Base-by-base conservation (phyloP, 2,329 filamentous ascomycete species). In the Hypoxylon sp. region DNA sequence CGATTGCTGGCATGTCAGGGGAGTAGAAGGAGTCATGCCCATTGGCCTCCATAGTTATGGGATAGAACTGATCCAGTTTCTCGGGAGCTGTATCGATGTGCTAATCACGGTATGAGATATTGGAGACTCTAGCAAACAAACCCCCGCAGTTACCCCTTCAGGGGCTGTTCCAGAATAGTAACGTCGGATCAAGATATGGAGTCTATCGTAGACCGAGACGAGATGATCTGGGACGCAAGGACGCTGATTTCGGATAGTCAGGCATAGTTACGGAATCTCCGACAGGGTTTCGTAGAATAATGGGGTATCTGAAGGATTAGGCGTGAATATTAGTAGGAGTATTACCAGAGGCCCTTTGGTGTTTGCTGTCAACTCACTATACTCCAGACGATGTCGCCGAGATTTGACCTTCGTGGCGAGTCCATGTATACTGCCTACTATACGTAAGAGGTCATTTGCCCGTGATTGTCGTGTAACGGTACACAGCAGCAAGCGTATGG, bases 361-460 rank as follows among this genome's bases (percentile, higher is more conserved):
- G 61, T 63, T 59, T 59, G 53, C 53, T 53, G 23, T 53, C 21
- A 17, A 63, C 28, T 53, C 34, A 59, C 48, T 34, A 10, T 30
- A 14, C 34, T 43, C 32, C 11, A 25, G 14, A 5, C 51, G 9
- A 28, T 9, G 21, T 28, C 7, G 45, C 25, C 25, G 25, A 14
- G 36, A 3, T 14, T 30, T 10, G 3, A 2, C 45, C 25, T 30
- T 30, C 25, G 28, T 51, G 50, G 25, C 7, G 21, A 4, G 46
- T 49, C 13, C 13, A 46, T n/a, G n/a, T 38, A 23, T 23, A 23
- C n/a, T n/a, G n/a, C 23, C 13, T 38, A 13, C 5, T 36, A 49
- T 36, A 49, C 28, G 41, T 55, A 50, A 17, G 34, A 17, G 2
- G 10, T 46, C 25, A 38, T 64, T 59, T 64, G 48, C 23, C 28